Conservation (phyloP, 2,329 filamentous ascomycete genomes). For the Truncatella angustata region DNA sequence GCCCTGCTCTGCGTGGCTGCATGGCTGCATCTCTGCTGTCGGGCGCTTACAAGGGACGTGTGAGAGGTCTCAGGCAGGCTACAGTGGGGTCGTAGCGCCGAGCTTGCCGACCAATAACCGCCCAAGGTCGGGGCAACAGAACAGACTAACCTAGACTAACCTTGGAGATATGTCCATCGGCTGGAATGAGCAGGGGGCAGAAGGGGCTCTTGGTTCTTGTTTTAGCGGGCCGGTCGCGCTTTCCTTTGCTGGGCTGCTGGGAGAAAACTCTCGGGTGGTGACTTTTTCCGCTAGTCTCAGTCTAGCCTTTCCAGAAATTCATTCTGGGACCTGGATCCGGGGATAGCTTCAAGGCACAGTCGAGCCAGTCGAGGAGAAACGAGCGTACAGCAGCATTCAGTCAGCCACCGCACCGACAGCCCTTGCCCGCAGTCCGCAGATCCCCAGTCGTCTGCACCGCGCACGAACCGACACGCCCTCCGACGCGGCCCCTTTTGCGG, state of each 20-base stretch:
- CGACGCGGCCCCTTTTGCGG: too few species aligned
- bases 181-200: neutral
- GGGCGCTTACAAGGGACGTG: slow-evolving; percentile 28
- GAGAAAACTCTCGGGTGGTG: neutral
- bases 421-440: too few species aligned
- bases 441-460: too few species aligned
- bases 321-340: neutral
- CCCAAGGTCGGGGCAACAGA: too few species aligned
- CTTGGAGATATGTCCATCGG: too few species aligned
- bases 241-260: too few species aligned
- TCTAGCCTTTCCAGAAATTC: neutral
- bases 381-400: neutral
- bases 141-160: too few species aligned
- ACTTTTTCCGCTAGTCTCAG: slow-evolving; percentile 1
- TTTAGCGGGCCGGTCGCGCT: too few species aligned
- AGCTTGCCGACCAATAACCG: slow-evolving; percentile 1
- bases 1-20: slow-evolving; percentile 2
- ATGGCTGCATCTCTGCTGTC: slow-evolving; percentile 6
- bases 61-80: slow-evolving; percentile 17
- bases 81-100: slow-evolving; percentile 23
- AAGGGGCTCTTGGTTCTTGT: too few species aligned
- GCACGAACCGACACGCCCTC: too few species aligned
- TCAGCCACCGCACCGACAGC: too few species aligned
- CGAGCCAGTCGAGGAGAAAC: neutral
- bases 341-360: slow-evolving; percentile 2